A percentile compares a stretch with the other conserved stretches of the same genome.
These are phyloP conservation scores for Citrus trifoliata DNA, from an alignment of 345 rosid genomes.

Conservation along the genomic window DNA sequence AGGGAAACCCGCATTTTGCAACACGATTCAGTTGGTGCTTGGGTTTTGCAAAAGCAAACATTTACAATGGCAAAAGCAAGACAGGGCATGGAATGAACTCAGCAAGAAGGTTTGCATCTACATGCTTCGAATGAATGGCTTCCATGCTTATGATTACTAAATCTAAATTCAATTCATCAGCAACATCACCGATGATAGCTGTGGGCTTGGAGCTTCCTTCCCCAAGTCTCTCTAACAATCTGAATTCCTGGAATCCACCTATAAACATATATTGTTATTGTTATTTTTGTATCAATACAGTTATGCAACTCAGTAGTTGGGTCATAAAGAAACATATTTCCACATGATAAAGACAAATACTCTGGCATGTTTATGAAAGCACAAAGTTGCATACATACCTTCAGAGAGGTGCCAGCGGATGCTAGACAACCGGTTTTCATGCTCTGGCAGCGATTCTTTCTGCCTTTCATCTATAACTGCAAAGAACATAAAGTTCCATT, in stretches of 20 bases:
- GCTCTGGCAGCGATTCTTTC: slow-evolving; percentile 75
- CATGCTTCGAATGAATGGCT: slow-evolving; percentile 96
- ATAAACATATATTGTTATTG: background rate
- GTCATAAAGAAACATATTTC: too few species aligned
- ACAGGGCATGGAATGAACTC: slow-evolving; percentile 97
- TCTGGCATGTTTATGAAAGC: background rate
- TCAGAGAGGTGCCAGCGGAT: slow-evolving; percentile 89
- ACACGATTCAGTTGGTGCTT: background rate
- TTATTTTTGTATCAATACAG: background rate
- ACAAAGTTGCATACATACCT: slow-evolving; percentile 36
- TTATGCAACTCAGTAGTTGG: too few species aligned
- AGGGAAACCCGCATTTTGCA: slow-evolving; percentile 20
- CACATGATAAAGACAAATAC: too few species aligned
- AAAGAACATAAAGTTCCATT: slow-evolving; percentile 23
- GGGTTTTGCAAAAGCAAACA: background rate
- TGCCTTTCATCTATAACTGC: slow-evolving; percentile 80
- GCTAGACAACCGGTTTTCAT: slow-evolving; percentile 76
- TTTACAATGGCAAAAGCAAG: slow-evolving; percentile 73
- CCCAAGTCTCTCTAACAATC: slow-evolving; percentile 80
- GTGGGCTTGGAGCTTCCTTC: slow-evolving; percentile 75
- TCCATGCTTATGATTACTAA: slow-evolving; percentile 94
- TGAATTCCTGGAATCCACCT: slow-evolving; percentile 90
- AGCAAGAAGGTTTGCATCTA: slow-evolving; percentile 86
- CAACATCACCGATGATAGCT: slow-evolving; percentile 93
- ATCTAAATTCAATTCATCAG: slow-evolving; percentile 84